Conservation (phyloP, 2,329 filamentous ascomycete genomes). For the Rutstroemia sp. region DNA sequence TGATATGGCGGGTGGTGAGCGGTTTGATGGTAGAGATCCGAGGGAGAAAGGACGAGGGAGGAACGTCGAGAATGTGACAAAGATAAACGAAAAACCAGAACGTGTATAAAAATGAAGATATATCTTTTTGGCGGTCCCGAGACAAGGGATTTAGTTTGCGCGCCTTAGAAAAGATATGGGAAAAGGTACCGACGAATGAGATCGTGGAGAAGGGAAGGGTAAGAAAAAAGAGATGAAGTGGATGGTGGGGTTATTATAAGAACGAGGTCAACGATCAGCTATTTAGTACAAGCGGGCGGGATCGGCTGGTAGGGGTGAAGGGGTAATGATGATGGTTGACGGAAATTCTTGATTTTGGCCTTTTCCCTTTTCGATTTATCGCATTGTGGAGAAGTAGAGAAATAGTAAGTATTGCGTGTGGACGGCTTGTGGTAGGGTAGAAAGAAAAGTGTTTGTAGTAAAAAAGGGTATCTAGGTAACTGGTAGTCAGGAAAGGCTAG, state of each 20-base stretch:
- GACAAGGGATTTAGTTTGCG: constrained; percentile 48
- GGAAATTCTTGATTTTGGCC: constrained; percentile 3
- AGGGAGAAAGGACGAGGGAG: constrained; percentile 14
- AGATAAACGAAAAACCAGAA: not conserved
- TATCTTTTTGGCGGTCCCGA: constrained; percentile 36
- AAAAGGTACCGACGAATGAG: constrained; percentile 13
- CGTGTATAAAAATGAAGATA: constrained; percentile 31
- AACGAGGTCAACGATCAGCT: constrained; percentile 4
- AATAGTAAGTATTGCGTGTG: not conserved
- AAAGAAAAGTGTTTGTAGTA: not conserved
- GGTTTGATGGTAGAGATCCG: constrained; percentile 12
- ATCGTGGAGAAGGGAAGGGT: constrained; percentile 18
- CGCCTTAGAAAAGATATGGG: constrained; percentile 34
- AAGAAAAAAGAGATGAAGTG: constrained; percentile 17
- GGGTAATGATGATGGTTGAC: constrained; percentile 3
- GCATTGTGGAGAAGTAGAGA: not conserved
- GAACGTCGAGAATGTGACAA: constrained; percentile 13
- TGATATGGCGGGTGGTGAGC: not conserved
- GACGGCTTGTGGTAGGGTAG: not conserved
- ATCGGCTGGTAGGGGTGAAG: constrained; percentile 7
- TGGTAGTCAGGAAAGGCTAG: not conserved
- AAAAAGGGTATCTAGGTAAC: not conserved
- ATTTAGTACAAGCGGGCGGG: constrained; percentile 7
- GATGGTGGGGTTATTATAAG: constrained; percentile 13
- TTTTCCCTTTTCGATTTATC: not conserved